Evolutionary conservation across 1,284 basidiomycete species (phyloP), one percentile per base, ranked within the genome.

Genomic region (Mycosarcoma mackinlayi): DNA sequence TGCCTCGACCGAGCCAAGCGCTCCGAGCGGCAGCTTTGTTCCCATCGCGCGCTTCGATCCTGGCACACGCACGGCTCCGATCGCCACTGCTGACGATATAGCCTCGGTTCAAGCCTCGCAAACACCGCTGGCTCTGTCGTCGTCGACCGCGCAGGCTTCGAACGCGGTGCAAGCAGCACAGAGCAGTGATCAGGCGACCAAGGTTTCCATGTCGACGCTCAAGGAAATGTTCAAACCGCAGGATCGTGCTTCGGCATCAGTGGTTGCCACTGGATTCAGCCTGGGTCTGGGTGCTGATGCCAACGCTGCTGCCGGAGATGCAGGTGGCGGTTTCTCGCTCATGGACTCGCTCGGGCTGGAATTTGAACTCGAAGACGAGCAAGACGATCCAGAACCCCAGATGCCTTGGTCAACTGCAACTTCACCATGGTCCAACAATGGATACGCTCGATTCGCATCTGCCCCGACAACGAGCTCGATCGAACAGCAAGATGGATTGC

Each of bases 151-250:
- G 13, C 9, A 33, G 16, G 24, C 35, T 34, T 14, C 21, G 18
- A 44, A 24, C 21, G 23, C 37, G 3, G n/a, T 35, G 33, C 31
- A 35, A 18, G 16, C 49, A 11, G 21, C 39, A 1, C n/a, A 19
- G 11, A 34, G 27, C 4, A 61, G 11, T 13, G 39, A 37, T 4
- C 21, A 27, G 7, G 62, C 53, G 6, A 55, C 48, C 6, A 42
- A 47, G 30, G 72, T 77, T 1, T 57, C 56, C 2, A 69, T 75
- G 60, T 62, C 62, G 14, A 71, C 59, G 6, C 55, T 81, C 23
- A 81, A 75, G 33, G 72, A 75, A 34, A 81, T 81, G 78, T 81
- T 81, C 62, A 66, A 66, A 49, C 76, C 78, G 16, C 62, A 78
- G 35, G 77, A 73, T 31, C 57, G 47, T 10, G 18, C 34, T 7